Base-by-base conservation (phyloP, 2,329 filamentous ascomycete genomes). In the Laburnicola sp. region DNA sequence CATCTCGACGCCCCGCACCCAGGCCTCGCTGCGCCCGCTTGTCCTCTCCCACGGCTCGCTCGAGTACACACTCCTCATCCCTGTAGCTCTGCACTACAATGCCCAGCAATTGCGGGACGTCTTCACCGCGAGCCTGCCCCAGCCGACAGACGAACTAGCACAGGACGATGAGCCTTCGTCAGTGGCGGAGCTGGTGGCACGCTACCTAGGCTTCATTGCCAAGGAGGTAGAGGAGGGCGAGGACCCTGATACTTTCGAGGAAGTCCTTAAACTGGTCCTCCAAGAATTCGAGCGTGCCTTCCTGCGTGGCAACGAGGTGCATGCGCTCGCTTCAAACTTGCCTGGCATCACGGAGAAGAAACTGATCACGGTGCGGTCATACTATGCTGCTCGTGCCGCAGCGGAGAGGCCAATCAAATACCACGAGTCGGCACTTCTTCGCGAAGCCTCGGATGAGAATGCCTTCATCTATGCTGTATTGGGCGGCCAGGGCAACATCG, bases 121-220 rank as follows among this genome's bases (percentile, higher is more conserved):
- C 62, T 99, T 99, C 78, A 83, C 86, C 60, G 82, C 89, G 41
- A 91, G 86, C 59, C 83, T 99, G 63, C 95, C 95, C 47, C 82
- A 86, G 66, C 89, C 94, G 51, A 99, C 95, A 72, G 94, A 99
- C 73, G 94, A 99, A 80, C 85, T 97, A 59, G 95, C 94, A 55
- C 91, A 93, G 72, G 95, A 99, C 80, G 94, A 99, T 66, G 95
- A 99, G 80, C 94, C 94, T n/a, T 97, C 94, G 32, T 99, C 95
- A 23, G 86, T 92, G 40, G 80, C 90, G 38, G 94, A 99, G 78
- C 82, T 99, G 54, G 91, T 99, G 28, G 92, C 91, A 56, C 86
- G 93, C 72, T 99, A 96, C 76, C 86, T 99, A 71, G 91, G 91
- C 64, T 95, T 91, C 72, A 83, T 97, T 54, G 91, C 93, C 59